Conservation (phyloP, 352 stramenopile genomes). For the Globisporangium barbulae region DNA sequence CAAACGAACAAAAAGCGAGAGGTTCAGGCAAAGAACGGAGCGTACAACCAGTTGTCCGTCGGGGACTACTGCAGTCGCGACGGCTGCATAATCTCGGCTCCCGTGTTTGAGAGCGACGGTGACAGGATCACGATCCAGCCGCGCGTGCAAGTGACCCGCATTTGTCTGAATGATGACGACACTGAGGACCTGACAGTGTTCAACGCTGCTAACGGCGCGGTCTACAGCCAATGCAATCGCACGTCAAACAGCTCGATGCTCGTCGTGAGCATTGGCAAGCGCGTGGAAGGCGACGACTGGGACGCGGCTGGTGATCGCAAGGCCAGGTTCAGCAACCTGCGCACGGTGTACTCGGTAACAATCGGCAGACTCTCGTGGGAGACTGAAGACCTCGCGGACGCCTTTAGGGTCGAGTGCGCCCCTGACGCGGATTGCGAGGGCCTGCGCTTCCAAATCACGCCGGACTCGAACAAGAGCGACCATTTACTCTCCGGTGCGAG, state of each 20-base stretch:
- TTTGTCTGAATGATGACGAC: constrained; percentile 16
- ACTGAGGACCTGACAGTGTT: constrained; percentile 12
- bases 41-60: background rate
- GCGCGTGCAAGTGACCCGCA: constrained; percentile 11
- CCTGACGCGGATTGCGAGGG: background rate
- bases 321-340: background rate
- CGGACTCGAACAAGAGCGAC: too few relatives aligned
- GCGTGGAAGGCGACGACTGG: constrained; percentile 2
- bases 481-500: background rate
- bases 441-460: too few relatives aligned
- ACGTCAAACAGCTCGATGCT: constrained; percentile 17
- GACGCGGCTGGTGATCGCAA: background rate
- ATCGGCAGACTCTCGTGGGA: constrained; percentile 7
- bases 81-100: background rate
- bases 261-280: constrained; percentile 8
- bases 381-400: constrained; percentile 1
- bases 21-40: background rate
- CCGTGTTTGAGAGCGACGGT: background rate
- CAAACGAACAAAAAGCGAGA: background rate
- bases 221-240: background rate
- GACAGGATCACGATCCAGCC: background rate
- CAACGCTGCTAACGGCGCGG: background rate
- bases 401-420: background rate
- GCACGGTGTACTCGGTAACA: constrained; percentile 9
- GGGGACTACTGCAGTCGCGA: constrained; percentile 8